Evolutionary conservation across 257 asterid genomes (phyloP).

Genomic region (Solanum chilense): DNA sequence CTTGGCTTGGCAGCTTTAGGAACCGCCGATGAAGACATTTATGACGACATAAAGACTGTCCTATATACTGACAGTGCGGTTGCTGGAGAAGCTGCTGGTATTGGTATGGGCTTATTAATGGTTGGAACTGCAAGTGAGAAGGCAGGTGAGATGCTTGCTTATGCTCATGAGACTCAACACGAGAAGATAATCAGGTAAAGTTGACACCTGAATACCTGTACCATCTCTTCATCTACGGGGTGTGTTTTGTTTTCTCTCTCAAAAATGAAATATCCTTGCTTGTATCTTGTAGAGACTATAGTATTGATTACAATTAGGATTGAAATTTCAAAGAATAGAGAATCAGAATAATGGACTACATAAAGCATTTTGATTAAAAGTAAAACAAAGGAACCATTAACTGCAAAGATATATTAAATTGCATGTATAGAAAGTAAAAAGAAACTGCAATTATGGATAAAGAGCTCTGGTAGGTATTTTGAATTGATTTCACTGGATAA

Average conservation of each 20-base stretch:
- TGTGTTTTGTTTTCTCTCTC: neutral
- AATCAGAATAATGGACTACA: neutral
- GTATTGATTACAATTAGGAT: neutral
- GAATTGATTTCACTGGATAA: neutral
- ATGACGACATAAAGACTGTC: slow-evolving; percentile 72
- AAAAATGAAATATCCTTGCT: neutral
- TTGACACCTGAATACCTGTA: neutral
- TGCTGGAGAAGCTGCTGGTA: slow-evolving; percentile 99
- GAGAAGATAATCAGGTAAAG: slow-evolving; percentile 83
- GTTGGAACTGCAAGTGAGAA: slow-evolving; percentile 96
- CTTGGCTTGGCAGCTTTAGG: slow-evolving; percentile 96
- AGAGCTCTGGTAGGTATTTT: neutral
- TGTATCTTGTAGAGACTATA: neutral
- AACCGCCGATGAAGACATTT: slow-evolving; percentile 88
- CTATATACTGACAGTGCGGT: slow-evolving; percentile 95
- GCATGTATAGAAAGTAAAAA: neutral
- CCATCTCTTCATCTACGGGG: neutral
- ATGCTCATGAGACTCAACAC: slow-evolving; percentile 96
- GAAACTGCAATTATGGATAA: neutral
- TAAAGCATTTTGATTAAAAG: neutral
- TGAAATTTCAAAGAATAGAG: neutral
- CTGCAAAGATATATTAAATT: neutral
- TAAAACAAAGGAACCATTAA: neutral
- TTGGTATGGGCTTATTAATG: slow-evolving; percentile 92
- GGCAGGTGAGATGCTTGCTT: slow-evolving; percentile 93